Conservation (phyloP, 2,329 filamentous ascomycete genomes). For the Pseudogymnoascus sp. region DNA sequence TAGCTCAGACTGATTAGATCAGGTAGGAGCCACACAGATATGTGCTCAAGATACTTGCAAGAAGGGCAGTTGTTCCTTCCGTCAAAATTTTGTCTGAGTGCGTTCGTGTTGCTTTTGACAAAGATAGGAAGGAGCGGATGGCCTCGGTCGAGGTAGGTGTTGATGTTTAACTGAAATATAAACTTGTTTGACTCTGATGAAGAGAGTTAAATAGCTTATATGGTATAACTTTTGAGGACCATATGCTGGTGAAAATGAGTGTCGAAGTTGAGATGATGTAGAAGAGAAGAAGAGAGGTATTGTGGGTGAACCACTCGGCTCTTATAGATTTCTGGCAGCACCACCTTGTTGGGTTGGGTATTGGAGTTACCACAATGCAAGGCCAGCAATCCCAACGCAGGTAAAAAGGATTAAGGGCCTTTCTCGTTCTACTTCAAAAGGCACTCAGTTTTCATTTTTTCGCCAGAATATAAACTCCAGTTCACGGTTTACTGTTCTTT, state of each 20-base stretch:
- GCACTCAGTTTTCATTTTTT: not conserved
- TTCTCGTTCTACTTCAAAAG: not conserved
- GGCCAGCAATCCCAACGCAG: not conserved
- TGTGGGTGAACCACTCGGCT: not conserved
- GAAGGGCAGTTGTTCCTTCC: not conserved
- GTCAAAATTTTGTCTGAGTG: not conserved
- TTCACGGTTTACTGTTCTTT: not conserved
- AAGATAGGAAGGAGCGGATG: slow-evolving; percentile 5
- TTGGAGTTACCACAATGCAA: not conserved
- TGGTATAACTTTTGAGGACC: not conserved
- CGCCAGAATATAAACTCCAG: not conserved
- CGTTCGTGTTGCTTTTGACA: not conserved
- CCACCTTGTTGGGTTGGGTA: not conserved
- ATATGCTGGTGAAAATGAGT: not conserved
- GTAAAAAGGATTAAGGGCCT: not conserved
- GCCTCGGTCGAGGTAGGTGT: not conserved
- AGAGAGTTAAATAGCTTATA: slow-evolving; percentile 6
- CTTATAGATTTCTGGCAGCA: not conserved
- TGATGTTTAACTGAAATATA: slow-evolving; percentile 4
- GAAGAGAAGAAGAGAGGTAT: not conserved
- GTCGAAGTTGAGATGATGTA: not conserved
- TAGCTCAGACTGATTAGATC: slow-evolving; percentile 23
- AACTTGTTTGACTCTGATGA: not conserved
- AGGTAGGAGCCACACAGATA: slow-evolving; percentile 22
- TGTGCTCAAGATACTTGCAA: slow-evolving; percentile 1